Base-by-base conservation (phyloP, 2,329 filamentous ascomycete species). In the Diaporthe humulicola region DNA sequence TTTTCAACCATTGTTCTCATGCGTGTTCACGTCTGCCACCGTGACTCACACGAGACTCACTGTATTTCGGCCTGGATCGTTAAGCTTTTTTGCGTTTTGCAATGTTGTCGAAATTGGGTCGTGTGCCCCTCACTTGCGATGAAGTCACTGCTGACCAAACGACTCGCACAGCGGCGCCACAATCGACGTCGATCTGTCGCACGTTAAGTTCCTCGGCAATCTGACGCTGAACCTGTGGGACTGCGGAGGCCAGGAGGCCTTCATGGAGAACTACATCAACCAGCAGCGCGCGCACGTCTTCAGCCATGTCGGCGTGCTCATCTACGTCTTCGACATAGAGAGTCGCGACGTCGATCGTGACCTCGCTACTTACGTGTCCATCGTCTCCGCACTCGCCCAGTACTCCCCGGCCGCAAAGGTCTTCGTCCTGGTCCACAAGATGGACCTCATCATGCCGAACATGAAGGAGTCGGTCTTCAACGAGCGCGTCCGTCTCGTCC, bases 261-360 rank as follows among this genome's bases (percentile, higher is more conserved):
- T 99, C 83, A 98, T 98, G 89, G 97, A 98, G 82, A 98, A 98
- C 84, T 99, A 98, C 86, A 93, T 99, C 76, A 96, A 94, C 22
- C 95, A 97, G 81, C 97, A 98, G 86, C 94, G 97, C 75, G 93
- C 95, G 73, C 97, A 98, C 85, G 96, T 99, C 84, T 99, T 99
- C 87, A 95, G 93, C 81, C 96, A 97, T 83, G 97, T 98, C 76
- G 96, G 96, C 69, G 97, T 98, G 70, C 91, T 99, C 74, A 98
- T 99, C 84, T 99, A 99, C 87, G 97, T 99, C 84, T 99, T 99
- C 86, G 97, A 99, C 83, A 97, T 98, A 78, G 97, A 98, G 84
- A 98, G 95, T 25, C 93, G 95, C 82, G 97, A 98, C 83, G 95
- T 98, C 80, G 94, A 97, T 77, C 93, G 95, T 79, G 97, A 99